Evolutionary conservation across 768 basidiomycete species (phyloP).

Genomic region (Russula olivacea): DNA sequence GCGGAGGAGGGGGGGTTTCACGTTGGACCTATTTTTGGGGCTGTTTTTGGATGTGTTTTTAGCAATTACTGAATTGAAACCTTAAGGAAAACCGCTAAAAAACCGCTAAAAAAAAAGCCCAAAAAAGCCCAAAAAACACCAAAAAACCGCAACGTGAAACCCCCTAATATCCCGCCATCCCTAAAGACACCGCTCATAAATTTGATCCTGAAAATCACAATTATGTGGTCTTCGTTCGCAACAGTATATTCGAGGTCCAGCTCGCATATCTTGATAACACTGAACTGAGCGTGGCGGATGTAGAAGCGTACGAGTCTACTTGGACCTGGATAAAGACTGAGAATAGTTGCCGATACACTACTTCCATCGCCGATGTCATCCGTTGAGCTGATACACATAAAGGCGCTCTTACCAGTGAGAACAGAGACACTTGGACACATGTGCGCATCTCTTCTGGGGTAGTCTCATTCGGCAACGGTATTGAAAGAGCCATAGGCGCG

Average conservation of each 20-base stretch:
- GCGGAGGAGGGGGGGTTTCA: too few species aligned
- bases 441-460: slow-evolving; percentile 35
- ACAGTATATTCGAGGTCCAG: slow-evolving; percentile 81
- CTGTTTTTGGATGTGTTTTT: too few species aligned
- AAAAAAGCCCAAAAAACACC: too few species aligned
- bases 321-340: not conserved
- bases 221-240: slow-evolving; percentile 85
- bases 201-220: slow-evolving; percentile 71
- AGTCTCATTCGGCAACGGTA: slow-evolving; percentile 16
- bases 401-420: slow-evolving; percentile 78
- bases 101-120: too few species aligned
- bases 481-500: slow-evolving; percentile 40
- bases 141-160: too few species aligned
- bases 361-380: slow-evolving; percentile 57
- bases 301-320: slow-evolving; percentile 55
- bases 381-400: slow-evolving; percentile 47
- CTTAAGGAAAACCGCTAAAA: too few species aligned
- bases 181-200: slow-evolving; percentile 77
- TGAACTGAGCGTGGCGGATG: slow-evolving; percentile 71
- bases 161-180: slow-evolving; percentile 80
- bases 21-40: too few species aligned
- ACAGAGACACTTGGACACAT: slow-evolving; percentile 86
- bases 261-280: slow-evolving; percentile 56
- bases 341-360: slow-evolving; percentile 39
- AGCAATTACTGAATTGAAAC: too few species aligned